phyloP scores from a whole-genome alignment of 805 yeast genomes.

The Deakozyma indianensis region DNA sequence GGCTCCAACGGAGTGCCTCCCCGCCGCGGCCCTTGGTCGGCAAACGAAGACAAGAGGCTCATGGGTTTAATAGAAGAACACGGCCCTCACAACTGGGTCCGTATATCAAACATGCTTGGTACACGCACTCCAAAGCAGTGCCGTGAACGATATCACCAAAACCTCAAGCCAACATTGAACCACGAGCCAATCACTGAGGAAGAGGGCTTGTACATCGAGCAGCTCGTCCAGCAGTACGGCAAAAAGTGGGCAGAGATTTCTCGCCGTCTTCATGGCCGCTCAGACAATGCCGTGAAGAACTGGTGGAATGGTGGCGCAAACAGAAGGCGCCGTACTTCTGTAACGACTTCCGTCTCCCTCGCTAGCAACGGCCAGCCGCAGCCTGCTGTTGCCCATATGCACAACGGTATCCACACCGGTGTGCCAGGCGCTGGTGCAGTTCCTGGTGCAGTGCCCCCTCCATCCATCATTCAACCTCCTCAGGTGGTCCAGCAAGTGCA shows the following conservation, averaged over 20 bases:
- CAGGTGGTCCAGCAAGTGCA: not conserved
- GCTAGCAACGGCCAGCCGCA: too few relatives aligned
- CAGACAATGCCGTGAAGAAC: constrained; percentile 84
- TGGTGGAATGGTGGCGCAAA: constrained; percentile 97
- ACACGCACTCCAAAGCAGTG: constrained; percentile 85
- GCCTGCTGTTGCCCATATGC: not conserved
- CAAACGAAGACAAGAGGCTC: constrained; percentile 64
- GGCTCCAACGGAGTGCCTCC: not conserved
- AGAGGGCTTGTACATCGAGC: constrained; percentile 72
- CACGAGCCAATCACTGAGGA: constrained; percentile 72
- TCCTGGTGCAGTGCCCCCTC: not conserved
- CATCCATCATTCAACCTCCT: not conserved
- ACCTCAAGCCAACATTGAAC: constrained; percentile 71
- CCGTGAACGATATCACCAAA: constrained; percentile 83
- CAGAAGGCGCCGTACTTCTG: constrained; percentile 35
- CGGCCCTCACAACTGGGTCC: constrained; percentile 84
- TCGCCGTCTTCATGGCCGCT: constrained; percentile 70
- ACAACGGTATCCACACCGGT: not conserved
- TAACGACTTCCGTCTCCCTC: not conserved
- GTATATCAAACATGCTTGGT: constrained; percentile 57
- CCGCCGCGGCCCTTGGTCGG: constrained; percentile 76
- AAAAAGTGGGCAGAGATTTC: constrained; percentile 92
- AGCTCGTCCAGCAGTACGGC: constrained; percentile 63
- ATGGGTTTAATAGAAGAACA: constrained; percentile 52
- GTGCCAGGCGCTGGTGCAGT: not conserved